These are phyloP conservation scores for Fusarium cicatricum DNA, from an alignment of 2,329 filamentous ascomycete species.

Conservation along the genomic window DNA sequence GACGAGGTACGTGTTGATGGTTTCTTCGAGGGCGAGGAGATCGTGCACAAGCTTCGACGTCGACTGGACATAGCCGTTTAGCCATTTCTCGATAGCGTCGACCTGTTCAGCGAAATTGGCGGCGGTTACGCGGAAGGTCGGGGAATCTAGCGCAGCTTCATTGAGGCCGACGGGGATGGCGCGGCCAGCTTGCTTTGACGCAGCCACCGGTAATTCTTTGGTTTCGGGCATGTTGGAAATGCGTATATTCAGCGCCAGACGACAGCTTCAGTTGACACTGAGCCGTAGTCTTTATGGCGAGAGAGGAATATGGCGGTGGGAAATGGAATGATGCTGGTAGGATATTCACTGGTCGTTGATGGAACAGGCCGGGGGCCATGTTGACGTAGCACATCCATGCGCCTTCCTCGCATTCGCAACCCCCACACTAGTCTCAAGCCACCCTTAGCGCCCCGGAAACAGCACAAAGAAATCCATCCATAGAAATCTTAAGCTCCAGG, in stretches of 20 bases:
- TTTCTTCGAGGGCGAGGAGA: slow-evolving; percentile 78
- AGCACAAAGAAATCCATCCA: too few relatives aligned
- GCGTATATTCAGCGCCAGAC: slow-evolving; percentile 28
- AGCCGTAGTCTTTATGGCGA: slow-evolving; percentile 36
- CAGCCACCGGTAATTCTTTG: slow-evolving; percentile 32
- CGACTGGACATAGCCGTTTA: slow-evolving; percentile 68
- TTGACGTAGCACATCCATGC: slow-evolving; percentile 29
- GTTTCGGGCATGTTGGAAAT: slow-evolving; percentile 35
- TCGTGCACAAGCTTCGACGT: slow-evolving; percentile 66
- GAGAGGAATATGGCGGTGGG: slow-evolving; percentile 27
- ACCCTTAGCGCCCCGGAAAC: too few relatives aligned
- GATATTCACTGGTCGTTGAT: slow-evolving; percentile 24
- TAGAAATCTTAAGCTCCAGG: too few relatives aligned
- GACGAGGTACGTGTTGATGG: slow-evolving; percentile 78
- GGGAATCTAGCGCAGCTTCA: slow-evolving; percentile 95
- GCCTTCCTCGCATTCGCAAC: background rate
- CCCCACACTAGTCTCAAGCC: slow-evolving; percentile 5
- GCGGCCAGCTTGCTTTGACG: slow-evolving; percentile 34
- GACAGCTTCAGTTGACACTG: slow-evolving; percentile 40
- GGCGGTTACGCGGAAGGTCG: slow-evolving; percentile 89
- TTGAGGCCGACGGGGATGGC: slow-evolving; percentile 81
- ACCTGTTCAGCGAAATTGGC: slow-evolving; percentile 91
- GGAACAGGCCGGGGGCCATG: slow-evolving; percentile 10
- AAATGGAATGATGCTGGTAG: slow-evolving; percentile 37
- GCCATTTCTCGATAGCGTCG: slow-evolving; percentile 91